Evolutionary conservation across 495 filamentous ascomycete genomes (phyloP), one percentile per base, ranked within the genome.

Genomic region (Penicillium maclennaniae): DNA sequence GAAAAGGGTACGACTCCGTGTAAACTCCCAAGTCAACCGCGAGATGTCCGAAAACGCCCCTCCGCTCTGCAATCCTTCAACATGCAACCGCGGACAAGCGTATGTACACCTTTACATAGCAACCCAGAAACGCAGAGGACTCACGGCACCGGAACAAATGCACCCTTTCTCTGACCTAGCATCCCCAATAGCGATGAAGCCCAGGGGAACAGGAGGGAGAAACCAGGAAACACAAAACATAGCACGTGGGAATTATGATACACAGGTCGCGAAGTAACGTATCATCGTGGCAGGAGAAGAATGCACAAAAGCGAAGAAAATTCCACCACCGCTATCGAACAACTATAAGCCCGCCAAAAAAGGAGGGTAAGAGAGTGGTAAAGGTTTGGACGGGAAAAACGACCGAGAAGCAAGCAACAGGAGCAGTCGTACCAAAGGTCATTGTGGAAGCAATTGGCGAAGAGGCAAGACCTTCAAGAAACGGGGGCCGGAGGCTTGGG

Each of bases 401-500:
- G n/a, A 52, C 39, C 20, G 27, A 42, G 26, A 21, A 45, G 38
- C 16, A 27, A 52, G 40, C 39, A 36, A 23, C 9, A 27, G 17
- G 49, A 25, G 43, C 28, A 50, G 28, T 37, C 27, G 25, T 50
- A 20, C 20, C 36, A 50, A 40, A 17, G 43, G 19, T 28, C 21
- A 27, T 25, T 36, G 14, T 19, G 26, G 21, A 44, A 20, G 39
- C 19, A 16, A 10, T 52, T 12, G 40, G 26, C 25, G 17, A 36
- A 19, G 43, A 31, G 14, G 19, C 7, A 36, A 23, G 63, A 34
- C 31, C 31, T 4, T 65, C 49, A 64, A 45, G 54, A 70, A 62
- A 56, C 42, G 2, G 72, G 64, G 3, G 70, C 54, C 21, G 69
- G 72, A 1, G 74, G 48, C 36, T 74, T 73, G 52, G 59, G 55